phyloP scores from a whole-genome alignment of 208 protist species.

The Crithidia acanthocephali region DNA sequence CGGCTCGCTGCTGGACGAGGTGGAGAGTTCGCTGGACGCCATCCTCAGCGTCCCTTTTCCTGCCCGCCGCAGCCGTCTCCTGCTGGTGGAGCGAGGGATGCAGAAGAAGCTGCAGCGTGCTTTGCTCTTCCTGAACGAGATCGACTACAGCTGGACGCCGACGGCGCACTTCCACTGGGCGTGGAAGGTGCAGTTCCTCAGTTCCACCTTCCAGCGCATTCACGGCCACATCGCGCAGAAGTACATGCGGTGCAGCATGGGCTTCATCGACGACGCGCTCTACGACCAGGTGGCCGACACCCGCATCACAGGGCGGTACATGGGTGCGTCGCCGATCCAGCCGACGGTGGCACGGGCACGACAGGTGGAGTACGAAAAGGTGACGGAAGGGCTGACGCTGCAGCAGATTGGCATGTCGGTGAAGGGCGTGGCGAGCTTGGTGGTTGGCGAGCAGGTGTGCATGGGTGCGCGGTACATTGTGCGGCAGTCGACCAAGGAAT shows the following conservation, averaged over 20 bases:
- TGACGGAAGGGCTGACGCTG: slow-evolving; percentile 58
- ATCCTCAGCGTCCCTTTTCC: slow-evolving; percentile 61
- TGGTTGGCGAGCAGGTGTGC: slow-evolving; percentile 84
- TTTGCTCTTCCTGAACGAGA: slow-evolving; percentile 75
- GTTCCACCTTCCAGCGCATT: slow-evolving; percentile 58
- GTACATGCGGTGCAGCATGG: slow-evolving; percentile 66
- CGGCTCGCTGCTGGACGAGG: slow-evolving; percentile 46
- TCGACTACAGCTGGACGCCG: slow-evolving; percentile 84
- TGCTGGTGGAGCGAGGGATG: slow-evolving; percentile 54
- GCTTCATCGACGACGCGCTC: slow-evolving; percentile 81
- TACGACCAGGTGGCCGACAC: slow-evolving; percentile 60
- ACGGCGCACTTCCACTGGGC: slow-evolving; percentile 62
- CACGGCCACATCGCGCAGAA: slow-evolving; percentile 58
- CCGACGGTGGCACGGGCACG: slow-evolving; percentile 45
- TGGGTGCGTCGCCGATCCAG: slow-evolving; percentile 24
- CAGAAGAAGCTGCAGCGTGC: slow-evolving; percentile 55
- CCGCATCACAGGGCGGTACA: slow-evolving; percentile 33
- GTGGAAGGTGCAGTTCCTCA: slow-evolving; percentile 82
- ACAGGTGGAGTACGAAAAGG: slow-evolving; percentile 66
- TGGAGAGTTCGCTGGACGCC: slow-evolving; percentile 49
- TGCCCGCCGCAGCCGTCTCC: slow-evolving; percentile 51
- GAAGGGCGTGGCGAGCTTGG: slow-evolving; percentile 57
- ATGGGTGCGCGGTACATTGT: slow-evolving; percentile 85
- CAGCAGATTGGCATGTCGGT: slow-evolving; percentile 74
- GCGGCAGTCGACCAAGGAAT: slow-evolving; percentile 56